Evolutionary conservation across 1,139 yeast species (phyloP).

Genomic region (Candida tunisiensis): DNA sequence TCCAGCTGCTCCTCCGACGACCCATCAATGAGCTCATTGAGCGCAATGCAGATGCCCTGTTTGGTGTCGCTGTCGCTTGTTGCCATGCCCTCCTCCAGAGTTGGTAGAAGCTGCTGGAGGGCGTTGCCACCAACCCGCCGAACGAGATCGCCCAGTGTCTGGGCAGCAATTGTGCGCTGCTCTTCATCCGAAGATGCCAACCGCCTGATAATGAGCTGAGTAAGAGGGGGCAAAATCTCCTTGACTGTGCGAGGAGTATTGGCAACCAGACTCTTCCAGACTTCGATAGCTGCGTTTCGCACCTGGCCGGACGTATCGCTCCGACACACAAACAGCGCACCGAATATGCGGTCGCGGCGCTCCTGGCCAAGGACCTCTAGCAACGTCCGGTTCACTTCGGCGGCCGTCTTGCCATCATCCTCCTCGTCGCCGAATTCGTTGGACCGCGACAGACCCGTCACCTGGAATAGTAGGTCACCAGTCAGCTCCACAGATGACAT

Average conservation of each 20-base stretch:
- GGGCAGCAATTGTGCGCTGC: constrained; percentile 81
- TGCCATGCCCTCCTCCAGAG: constrained; percentile 50
- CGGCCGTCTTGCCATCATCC: constrained; percentile 20
- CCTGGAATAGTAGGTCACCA: constrained; percentile 91
- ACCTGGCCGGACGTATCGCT: constrained; percentile 82
- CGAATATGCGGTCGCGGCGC: constrained; percentile 73
- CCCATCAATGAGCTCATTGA: constrained; percentile 69
- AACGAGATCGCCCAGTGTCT: constrained; percentile 87
- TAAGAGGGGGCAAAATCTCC: constrained; percentile 76
- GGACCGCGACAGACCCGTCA: constrained; percentile 72
- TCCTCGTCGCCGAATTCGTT: too few species aligned
- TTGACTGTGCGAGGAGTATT: constrained; percentile 94
- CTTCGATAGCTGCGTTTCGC: constrained; percentile 81
- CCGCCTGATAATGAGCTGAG: constrained; percentile 62
- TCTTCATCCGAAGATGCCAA: constrained; percentile 67
- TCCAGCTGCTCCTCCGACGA: constrained; percentile 45
- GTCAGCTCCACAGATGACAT: constrained; percentile 88
- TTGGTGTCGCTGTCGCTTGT: constrained; percentile 62
- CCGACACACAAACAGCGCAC: constrained; percentile 81
- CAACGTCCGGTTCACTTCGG: constrained; percentile 47
- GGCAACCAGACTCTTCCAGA: constrained; percentile 93
- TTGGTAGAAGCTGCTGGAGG: constrained; percentile 68
- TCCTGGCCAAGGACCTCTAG: constrained; percentile 71
- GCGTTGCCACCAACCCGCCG: constrained; percentile 91
- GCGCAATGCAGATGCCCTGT: constrained; percentile 93